Conservation (phyloP, 2,329 filamentous ascomycete genomes). For the Colletotrichum acutatum region DNA sequence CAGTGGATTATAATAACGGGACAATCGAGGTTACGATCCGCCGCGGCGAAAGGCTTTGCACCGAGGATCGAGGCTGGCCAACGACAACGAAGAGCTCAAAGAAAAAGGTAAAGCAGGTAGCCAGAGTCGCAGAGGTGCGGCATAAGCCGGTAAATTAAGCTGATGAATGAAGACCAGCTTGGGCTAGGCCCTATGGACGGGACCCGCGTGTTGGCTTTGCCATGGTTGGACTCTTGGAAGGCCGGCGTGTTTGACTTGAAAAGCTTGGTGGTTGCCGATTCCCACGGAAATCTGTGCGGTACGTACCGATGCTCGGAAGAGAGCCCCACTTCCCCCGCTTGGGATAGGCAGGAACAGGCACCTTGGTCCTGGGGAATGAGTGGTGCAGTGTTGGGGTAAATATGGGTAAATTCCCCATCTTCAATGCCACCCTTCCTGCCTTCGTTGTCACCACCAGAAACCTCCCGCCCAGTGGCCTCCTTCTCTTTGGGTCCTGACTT, state of each 20-base stretch:
- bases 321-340: constrained; percentile 5
- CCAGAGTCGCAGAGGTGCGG: not conserved
- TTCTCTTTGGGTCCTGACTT: not conserved
- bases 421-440: not conserved
- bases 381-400: not conserved
- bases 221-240: not conserved
- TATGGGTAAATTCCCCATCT: not conserved
- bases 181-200: not conserved
- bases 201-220: not conserved
- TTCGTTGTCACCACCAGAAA: not conserved
- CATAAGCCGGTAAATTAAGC: not conserved
- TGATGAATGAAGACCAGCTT: not conserved
- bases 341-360: not conserved
- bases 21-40: too few species aligned
- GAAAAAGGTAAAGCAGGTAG: not conserved
- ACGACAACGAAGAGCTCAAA: not conserved
- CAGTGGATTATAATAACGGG: not conserved
- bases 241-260: constrained; percentile 21
- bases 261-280: constrained; percentile 21
- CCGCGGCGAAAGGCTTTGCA: not conserved
- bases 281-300: not conserved
- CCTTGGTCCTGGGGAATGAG: not conserved
- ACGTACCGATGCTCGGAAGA: not conserved
- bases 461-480: not conserved
- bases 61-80: not conserved